Conservation (phyloP, 441 rosid species). For the Isatis lusitanica region DNA sequence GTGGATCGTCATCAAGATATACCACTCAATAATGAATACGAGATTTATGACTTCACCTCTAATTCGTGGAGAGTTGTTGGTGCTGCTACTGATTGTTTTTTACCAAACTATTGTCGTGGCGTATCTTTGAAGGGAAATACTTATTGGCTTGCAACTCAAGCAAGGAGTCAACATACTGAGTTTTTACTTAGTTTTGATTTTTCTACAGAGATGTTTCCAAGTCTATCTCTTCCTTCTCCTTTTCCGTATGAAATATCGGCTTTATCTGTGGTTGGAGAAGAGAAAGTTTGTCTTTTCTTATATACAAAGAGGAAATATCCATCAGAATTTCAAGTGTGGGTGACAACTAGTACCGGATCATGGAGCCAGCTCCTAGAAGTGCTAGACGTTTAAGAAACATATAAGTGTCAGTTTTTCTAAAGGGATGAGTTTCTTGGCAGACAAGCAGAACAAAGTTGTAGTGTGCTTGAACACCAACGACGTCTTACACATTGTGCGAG, state of each 20-base stretch:
- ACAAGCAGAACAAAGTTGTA: conserved; percentile 7
- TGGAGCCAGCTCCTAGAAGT: background rate
- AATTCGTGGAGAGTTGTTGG: background rate
- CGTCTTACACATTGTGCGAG: background rate
- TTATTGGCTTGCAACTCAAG: background rate
- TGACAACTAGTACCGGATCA: background rate
- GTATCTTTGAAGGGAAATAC: background rate
- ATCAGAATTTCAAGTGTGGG: background rate
- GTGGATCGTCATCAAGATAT: background rate
- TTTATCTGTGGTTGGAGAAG: conserved; percentile 5
- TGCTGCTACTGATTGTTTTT: conserved; percentile 1
- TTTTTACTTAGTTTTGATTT: conserved; percentile 7
- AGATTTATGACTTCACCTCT: conserved; percentile 1
- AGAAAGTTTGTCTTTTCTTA: background rate
- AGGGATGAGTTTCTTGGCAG: conserved; percentile 6
- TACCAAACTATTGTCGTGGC: background rate
- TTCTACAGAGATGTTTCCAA: conserved; percentile 1
- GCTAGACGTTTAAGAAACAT: background rate
- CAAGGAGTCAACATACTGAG: background rate
- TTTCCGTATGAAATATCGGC: background rate
- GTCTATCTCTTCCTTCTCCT: background rate
- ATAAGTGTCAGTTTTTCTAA: background rate
- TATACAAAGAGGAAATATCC: background rate
- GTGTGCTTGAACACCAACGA: background rate
- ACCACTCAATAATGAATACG: background rate